Evolutionary conservation across 768 basidiomycete genomes (phyloP).

Genomic region (Boletus bicolor): DNA sequence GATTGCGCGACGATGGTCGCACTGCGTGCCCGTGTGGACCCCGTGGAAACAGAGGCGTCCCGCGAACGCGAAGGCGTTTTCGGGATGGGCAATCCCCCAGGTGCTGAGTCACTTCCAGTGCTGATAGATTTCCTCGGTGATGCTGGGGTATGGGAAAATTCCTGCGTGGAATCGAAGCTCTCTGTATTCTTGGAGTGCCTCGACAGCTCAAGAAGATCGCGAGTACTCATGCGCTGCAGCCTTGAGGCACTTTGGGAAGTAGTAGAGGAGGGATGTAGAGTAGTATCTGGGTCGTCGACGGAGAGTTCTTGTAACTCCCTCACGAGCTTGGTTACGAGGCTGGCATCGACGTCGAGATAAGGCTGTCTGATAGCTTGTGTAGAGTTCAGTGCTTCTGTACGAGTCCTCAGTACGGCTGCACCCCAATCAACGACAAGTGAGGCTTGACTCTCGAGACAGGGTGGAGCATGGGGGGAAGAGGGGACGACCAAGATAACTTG

Average conservation of each 20-base stretch:
- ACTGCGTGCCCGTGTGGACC: conserved; percentile 16
- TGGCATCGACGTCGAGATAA: conserved; percentile 23
- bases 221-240: conserved; percentile 18
- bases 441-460: conserved; percentile 53
- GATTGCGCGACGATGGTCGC: conserved; percentile 10
- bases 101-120: conserved; percentile 3
- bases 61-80: conserved; percentile 21
- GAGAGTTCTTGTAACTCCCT: conserved; percentile 20
- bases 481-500: conserved; percentile 50
- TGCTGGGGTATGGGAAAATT: background rate
- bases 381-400: conserved; percentile 17
- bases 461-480: conserved; percentile 34
- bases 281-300: conserved; percentile 14
- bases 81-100: conserved; percentile 8
- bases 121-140: conserved; percentile 10
- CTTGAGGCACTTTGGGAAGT: conserved; percentile 3
- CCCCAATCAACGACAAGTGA: conserved; percentile 52
- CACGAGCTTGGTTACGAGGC: conserved; percentile 18
- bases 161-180: conserved; percentile 6
- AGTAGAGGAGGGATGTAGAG: background rate
- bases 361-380: conserved; percentile 25
- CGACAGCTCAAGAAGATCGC: conserved; percentile 25
- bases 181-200: conserved; percentile 5
- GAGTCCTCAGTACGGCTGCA: conserved; percentile 35
- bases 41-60: conserved; percentile 15